Evolutionary conservation across 1,284 basidiomycete species (phyloP).

Genomic region (Rhodotorula sp.): DNA sequence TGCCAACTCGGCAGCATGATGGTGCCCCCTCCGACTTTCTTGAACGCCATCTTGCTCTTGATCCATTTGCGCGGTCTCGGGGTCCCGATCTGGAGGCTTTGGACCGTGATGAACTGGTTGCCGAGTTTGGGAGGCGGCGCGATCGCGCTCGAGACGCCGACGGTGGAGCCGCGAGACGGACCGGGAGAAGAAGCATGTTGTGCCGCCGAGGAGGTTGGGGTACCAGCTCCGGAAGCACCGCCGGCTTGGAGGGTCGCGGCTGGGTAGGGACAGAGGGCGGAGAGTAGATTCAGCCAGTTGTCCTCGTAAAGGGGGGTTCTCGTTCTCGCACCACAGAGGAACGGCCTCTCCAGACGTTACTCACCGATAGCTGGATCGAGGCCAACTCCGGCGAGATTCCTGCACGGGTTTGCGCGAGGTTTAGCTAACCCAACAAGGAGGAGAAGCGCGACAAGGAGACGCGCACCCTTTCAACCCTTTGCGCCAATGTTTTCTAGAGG

Average conservation of each 20-base stretch:
- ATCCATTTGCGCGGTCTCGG: slow-evolving; percentile 34
- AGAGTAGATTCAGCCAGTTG: background rate
- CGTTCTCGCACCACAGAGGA: too few species aligned
- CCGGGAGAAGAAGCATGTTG: background rate
- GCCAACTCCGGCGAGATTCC: slow-evolving; percentile 20
- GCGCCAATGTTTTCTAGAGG: slow-evolving; percentile 26
- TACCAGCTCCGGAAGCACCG: background rate
- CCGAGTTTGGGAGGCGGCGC: slow-evolving; percentile 25
- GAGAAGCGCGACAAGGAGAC: background rate
- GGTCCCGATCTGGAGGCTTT: slow-evolving; percentile 17
- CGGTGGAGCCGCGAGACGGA: background rate
- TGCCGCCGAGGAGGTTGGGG: background rate
- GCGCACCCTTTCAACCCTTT: slow-evolving; percentile 37
- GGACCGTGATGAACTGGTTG: slow-evolving; percentile 18
- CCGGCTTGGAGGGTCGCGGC: too few species aligned
- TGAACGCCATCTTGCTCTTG: slow-evolving; percentile 13
- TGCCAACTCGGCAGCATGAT: slow-evolving; percentile 21
- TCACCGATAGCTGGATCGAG: slow-evolving; percentile 9
- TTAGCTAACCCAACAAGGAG: too few species aligned
- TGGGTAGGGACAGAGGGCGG: background rate
- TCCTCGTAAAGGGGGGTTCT: too few species aligned
- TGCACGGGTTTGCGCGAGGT: background rate
- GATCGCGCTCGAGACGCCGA: slow-evolving; percentile 2
- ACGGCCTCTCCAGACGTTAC: background rate
- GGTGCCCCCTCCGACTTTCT: slow-evolving; percentile 9